These are phyloP conservation scores for Debaryomyces hansenii DNA, from an alignment of 805 yeast genomes.

Conservation along the genomic window DNA sequence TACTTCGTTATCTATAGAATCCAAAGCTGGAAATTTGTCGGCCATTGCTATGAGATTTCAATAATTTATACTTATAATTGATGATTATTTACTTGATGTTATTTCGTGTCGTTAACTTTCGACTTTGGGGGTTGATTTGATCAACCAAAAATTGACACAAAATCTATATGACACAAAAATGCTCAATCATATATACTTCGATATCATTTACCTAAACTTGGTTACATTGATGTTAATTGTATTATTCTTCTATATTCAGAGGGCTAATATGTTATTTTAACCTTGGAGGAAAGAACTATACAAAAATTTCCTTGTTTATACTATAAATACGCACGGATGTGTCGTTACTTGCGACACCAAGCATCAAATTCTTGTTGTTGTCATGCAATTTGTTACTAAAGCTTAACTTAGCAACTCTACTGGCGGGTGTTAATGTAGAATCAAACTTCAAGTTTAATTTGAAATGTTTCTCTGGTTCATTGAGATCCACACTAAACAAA, in stretches of 20 bases:
- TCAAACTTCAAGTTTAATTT: conserved; percentile 32
- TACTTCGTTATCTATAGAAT: conserved; percentile 34
- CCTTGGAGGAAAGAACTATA: not conserved
- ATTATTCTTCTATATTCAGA: not conserved
- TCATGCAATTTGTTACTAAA: conserved; percentile 43
- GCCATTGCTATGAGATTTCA: conserved; percentile 46
- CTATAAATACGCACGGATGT: conserved; percentile 53
- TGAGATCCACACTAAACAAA: conserved; percentile 38
- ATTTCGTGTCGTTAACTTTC: not conserved
- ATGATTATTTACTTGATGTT: not conserved
- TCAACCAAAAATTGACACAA: not conserved
- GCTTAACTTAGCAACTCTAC: conserved; percentile 57
- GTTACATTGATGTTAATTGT: not conserved
- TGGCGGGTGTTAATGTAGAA: conserved; percentile 53
- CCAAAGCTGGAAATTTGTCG: conserved; percentile 75
- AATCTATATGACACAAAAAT: not conserved
- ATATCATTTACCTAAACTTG: no score
- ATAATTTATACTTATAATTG: conserved; percentile 1
- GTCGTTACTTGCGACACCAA: conserved; percentile 70
- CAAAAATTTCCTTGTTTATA: conserved; percentile 5
- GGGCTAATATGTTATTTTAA: no score
- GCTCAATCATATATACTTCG: no score
- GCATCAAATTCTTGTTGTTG: conserved; percentile 23
- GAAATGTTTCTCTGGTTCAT: conserved; percentile 22
- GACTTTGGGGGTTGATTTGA: not conserved